These are phyloP conservation scores for Rhizoclosmatium globosum DNA, from an alignment of 192 early-diverging fungal species.

Conservation along the genomic window DNA sequence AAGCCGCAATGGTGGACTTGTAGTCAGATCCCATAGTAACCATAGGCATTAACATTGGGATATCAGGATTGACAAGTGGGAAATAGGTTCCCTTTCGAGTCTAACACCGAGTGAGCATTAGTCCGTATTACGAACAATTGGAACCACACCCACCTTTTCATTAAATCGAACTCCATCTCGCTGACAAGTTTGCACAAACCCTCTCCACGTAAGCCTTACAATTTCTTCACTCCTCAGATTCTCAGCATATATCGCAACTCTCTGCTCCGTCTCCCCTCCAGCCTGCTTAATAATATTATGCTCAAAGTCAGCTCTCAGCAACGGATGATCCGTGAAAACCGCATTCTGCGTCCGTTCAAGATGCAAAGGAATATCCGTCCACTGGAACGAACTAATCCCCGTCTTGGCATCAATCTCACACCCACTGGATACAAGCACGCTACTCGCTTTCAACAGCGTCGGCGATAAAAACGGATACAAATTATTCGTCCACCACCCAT, in stretches of 20 bases:
- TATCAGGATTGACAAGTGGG: constrained; percentile 15
- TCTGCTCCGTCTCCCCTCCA: constrained; percentile 24
- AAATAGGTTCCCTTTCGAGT: constrained; percentile 36
- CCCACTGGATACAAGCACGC: constrained; percentile 34
- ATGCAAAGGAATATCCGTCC: constrained; percentile 40
- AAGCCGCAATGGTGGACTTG: constrained; percentile 21
- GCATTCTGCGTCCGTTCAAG: constrained; percentile 34
- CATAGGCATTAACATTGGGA: constrained; percentile 28
- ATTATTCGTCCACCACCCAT: constrained; percentile 39
- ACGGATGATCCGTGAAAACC: constrained; percentile 19
- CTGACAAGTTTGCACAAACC: constrained; percentile 6
- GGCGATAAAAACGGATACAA: constrained; percentile 40
- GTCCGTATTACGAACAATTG: neutral
- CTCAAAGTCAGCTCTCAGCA: constrained; percentile 31
- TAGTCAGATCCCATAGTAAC: constrained; percentile 25
- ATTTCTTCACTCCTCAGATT: constrained; percentile 29
- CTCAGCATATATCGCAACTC: constrained; percentile 32
- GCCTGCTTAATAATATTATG: constrained; percentile 16
- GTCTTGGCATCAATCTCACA: constrained; percentile 32
- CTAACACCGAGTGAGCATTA: neutral
- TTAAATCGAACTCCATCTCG: constrained; percentile 26
- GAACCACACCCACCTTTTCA: constrained; percentile 25
- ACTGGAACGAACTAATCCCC: constrained; percentile 26
- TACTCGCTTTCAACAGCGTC: constrained; percentile 17
- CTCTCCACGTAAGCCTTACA: constrained; percentile 33